These are phyloP conservation scores for Penicillium psychrofluorescens DNA, from an alignment of 495 filamentous ascomycete genomes.

Conservation along the genomic window DNA sequence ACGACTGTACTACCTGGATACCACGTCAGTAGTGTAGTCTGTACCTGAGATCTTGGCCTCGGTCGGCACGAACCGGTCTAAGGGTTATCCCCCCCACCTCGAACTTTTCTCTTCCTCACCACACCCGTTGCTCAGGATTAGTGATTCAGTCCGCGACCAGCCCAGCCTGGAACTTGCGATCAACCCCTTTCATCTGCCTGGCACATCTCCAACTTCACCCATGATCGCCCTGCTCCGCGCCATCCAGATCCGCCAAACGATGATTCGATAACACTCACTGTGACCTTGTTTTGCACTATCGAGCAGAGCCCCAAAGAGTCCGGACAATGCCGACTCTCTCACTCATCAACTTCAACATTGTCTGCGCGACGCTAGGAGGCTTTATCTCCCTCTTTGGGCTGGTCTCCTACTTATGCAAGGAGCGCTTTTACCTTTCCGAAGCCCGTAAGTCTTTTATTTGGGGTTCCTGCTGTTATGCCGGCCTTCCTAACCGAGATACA, in stretches of 20 bases:
- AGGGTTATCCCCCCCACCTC: background rate
- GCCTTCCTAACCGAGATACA: constrained; percentile 19
- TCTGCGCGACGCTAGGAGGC: constrained; percentile 73
- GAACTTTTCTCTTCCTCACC: background rate
- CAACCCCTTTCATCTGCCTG: background rate
- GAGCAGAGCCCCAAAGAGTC: background rate
- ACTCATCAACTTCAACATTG: constrained; percentile 82
- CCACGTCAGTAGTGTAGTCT: too few species aligned
- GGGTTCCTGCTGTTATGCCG: background rate
- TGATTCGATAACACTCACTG: constrained; percentile 41
- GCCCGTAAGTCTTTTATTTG: constrained; percentile 52
- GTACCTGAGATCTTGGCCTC: too few species aligned
- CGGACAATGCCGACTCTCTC: constrained; percentile 69
- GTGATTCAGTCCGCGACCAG: too few species aligned
- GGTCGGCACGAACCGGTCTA: too few species aligned
- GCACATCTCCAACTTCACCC: background rate
- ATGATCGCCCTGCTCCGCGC: constrained; percentile 16
- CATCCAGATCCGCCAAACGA: constrained; percentile 13
- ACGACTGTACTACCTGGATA: too few species aligned
- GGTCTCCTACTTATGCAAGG: constrained; percentile 83
- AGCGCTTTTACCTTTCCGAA: constrained; percentile 87
- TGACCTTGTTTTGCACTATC: constrained; percentile 1
- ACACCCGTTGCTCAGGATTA: too few species aligned
- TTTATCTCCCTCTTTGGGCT: constrained; percentile 85
- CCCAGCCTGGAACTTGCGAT: too few species aligned